phyloP scores from a whole-genome alignment of 148 eudicot species.

The Vaccinium darrowii region DNA sequence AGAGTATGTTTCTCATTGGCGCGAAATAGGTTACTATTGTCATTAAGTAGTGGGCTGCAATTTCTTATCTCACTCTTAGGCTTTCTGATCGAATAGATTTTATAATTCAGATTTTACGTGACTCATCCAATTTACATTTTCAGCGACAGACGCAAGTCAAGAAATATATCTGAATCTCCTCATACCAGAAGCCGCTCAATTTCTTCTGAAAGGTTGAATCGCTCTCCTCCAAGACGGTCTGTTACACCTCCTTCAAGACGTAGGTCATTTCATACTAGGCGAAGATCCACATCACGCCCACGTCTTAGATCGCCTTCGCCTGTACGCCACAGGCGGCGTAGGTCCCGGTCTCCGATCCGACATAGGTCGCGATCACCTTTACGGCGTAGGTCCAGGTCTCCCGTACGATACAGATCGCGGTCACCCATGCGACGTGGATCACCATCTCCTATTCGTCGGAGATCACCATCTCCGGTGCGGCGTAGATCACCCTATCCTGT shows the following conservation, averaged over 20 bases:
- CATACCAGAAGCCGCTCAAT: slow-evolving; percentile 48
- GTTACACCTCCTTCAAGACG: slow-evolving; percentile 52
- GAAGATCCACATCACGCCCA: slow-evolving; percentile 34
- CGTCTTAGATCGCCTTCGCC: slow-evolving; percentile 34
- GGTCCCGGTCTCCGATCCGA: slow-evolving; percentile 37
- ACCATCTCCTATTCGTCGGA: slow-evolving; percentile 28
- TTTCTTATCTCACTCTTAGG: not conserved
- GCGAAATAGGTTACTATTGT: not conserved
- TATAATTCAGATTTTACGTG: not conserved
- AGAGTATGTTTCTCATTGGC: slow-evolving; percentile 38
- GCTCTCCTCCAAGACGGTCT: slow-evolving; percentile 52
- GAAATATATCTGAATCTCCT: slow-evolving; percentile 65
- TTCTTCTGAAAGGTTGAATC: slow-evolving; percentile 47
- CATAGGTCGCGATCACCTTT: slow-evolving; percentile 41
- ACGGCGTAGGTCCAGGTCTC: slow-evolving; percentile 43
- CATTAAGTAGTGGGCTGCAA: not conserved
- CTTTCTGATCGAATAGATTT: not conserved
- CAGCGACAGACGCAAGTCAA: slow-evolving; percentile 62
- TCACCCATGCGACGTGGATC: slow-evolving; percentile 39
- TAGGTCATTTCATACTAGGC: slow-evolving; percentile 22
- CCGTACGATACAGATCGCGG: slow-evolving; percentile 33
- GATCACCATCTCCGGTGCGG: slow-evolving; percentile 22
- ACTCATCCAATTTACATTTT: slow-evolving; percentile 2
- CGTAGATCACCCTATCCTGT: slow-evolving; percentile 27
- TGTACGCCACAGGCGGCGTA: slow-evolving; percentile 27